A percentile compares a stretch with the other conserved stretches of the same genome.
These are phyloP conservation scores for Podospora appendiculata DNA, from an alignment of 495 filamentous ascomycete genomes.

Conservation along the genomic window DNA sequence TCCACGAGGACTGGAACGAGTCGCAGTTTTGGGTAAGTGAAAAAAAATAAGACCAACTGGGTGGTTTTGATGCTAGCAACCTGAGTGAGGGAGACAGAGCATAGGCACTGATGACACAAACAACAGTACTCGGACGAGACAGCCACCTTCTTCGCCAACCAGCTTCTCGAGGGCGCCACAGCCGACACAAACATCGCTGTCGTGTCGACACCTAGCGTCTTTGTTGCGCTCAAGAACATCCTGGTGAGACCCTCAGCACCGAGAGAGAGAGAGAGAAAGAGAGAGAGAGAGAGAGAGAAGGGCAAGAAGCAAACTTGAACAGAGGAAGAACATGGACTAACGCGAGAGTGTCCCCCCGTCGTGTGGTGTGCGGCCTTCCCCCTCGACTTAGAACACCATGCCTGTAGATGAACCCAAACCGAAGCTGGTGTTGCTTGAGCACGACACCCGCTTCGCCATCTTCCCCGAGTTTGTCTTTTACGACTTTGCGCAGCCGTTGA, in stretches of 20 bases:
- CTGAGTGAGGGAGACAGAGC: no score
- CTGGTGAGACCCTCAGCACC: constrained; percentile 34
- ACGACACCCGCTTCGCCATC: constrained; percentile 61
- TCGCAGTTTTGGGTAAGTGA: constrained; percentile 66
- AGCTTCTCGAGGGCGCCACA: constrained; percentile 51
- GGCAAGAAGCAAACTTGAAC: constrained; percentile 4
- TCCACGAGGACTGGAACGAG: constrained; percentile 75
- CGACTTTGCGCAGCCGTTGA: constrained; percentile 60
- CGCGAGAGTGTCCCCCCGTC: no score
- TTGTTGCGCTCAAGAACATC: constrained; percentile 64
- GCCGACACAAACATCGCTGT: constrained; percentile 52
- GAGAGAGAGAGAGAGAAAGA: neutral
- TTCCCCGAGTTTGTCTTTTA: constrained; percentile 66
- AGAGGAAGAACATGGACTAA: no score
- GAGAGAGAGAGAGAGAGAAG: neutral
- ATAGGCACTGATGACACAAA: neutral
- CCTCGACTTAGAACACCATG: constrained; percentile 14
- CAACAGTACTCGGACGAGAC: constrained; percentile 64
- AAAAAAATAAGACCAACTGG: neutral
- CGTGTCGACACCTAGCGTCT: constrained; percentile 69
- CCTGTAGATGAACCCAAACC: constrained; percentile 33
- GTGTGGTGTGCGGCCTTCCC: no score
- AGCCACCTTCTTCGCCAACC: constrained; percentile 50
- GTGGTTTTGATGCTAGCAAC: no score
- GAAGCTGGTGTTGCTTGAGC: constrained; percentile 58